A percentile compares a stretch with the other conserved stretches of the same genome.
These are phyloP conservation scores for Thalassiosira sp. DNA, from an alignment of 352 stramenopile species.

Conservation along the genomic window DNA sequence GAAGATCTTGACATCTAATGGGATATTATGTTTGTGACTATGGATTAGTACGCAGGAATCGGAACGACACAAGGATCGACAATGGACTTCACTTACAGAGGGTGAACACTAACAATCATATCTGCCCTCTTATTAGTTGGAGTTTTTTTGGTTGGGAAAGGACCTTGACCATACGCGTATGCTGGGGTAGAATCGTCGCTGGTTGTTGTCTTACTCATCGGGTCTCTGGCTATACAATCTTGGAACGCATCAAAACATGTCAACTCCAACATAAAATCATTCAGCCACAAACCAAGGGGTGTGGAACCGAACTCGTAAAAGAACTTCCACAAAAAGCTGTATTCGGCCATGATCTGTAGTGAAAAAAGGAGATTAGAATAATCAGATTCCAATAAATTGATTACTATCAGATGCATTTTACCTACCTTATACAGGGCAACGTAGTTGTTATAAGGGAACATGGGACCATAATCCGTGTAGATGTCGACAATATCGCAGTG, in stretches of 20 bases:
- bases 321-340: slow-evolving; percentile 73
- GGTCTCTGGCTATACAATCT: slow-evolving; percentile 61
- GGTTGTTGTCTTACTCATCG: slow-evolving; percentile 36
- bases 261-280: slow-evolving; percentile 67
- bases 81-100: too few species aligned
- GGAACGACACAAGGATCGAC: too few species aligned
- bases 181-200: too few species aligned
- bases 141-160: too few species aligned
- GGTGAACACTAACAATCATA: slow-evolving; percentile 86
- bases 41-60: too few species aligned
- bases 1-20: slow-evolving; percentile 85
- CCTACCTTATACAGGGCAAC: slow-evolving; percentile 83
- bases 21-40: too few species aligned
- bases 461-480: slow-evolving; percentile 84
- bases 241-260: slow-evolving; percentile 75
- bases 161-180: too few species aligned
- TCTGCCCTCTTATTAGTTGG: slow-evolving; percentile 75
- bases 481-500: slow-evolving; percentile 86
- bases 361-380: too few species aligned
- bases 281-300: slow-evolving; percentile 64
- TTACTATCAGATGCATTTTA: too few species aligned
- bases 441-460: slow-evolving; percentile 83
- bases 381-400: too few species aligned
- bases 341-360: slow-evolving; percentile 77
- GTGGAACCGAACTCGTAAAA: slow-evolving; percentile 76